Conservation (phyloP, 2,329 filamentous ascomycete species). For the Nemania sp. region DNA sequence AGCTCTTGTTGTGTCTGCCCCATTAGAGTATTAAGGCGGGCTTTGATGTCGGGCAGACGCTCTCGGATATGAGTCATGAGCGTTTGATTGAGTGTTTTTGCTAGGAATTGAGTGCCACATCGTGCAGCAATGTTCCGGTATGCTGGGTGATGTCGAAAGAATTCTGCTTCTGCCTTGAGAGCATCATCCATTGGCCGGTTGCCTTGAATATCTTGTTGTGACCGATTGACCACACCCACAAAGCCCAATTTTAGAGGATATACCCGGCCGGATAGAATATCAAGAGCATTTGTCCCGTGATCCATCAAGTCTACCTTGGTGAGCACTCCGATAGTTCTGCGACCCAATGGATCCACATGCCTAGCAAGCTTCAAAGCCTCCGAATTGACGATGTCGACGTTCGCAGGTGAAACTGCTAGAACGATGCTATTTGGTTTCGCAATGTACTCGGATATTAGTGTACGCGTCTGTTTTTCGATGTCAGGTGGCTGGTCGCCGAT, state of each 20-base stretch:
- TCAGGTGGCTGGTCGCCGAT: slow-evolving; percentile 98
- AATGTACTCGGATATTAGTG: slow-evolving; percentile 97
- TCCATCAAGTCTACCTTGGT: slow-evolving; percentile 99
- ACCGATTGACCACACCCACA: slow-evolving; percentile 97
- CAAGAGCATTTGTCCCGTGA: slow-evolving; percentile 95
- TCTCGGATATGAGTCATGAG: slow-evolving; percentile 97
- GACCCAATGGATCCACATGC: slow-evolving; percentile 94
- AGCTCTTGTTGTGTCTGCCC: slow-evolving; percentile 99
- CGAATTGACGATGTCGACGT: slow-evolving; percentile 98
- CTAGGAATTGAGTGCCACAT: slow-evolving; percentile 93
- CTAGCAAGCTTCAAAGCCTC: slow-evolving; percentile 96
- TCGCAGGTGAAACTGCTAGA: slow-evolving; percentile 94
- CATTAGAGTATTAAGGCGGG: slow-evolving; percentile 96
- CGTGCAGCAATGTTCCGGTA: slow-evolving; percentile 95
- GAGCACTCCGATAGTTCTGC: slow-evolving; percentile 94
- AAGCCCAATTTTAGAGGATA: slow-evolving; percentile 98
- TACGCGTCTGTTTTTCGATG: slow-evolving; percentile 98
- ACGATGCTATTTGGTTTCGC: slow-evolving; percentile 99
- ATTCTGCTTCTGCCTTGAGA: slow-evolving; percentile 88
- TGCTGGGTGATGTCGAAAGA: slow-evolving; percentile 96
- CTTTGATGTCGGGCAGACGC: slow-evolving; percentile 96
- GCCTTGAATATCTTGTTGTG: slow-evolving; percentile 96
- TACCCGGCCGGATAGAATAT: slow-evolving; percentile 96
- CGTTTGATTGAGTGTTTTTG: slow-evolving; percentile 93
- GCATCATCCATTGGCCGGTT: slow-evolving; percentile 96